Base-by-base conservation (phyloP, 2,329 filamentous ascomycete genomes). In the Capronia coronata region DNA sequence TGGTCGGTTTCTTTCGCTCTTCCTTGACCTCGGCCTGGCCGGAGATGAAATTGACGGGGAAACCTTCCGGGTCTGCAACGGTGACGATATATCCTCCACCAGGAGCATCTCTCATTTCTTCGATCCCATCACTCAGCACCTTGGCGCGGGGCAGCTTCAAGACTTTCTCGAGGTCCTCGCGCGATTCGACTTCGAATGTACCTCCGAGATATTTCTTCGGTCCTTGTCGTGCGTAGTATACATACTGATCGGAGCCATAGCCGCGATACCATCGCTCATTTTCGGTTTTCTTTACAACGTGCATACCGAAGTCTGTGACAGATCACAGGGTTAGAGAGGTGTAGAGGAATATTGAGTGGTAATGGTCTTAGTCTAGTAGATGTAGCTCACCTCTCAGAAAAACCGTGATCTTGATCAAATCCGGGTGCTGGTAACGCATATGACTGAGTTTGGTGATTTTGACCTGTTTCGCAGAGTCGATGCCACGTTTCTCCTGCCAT, bases 401-500 rank as follows among this genome's bases (percentile, higher is more conserved):
- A 2, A 62, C 68, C 3, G 71, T 75, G 38, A 76, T 75, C 48
- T 68, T 62, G 18, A 68, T 64, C 2, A 78, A 62, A 49, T 77
- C 69, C 0, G 73, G 71, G 54, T 77, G 75, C 51, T 76, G 74
- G 57, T 78, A 78, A 1, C 74, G 68, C 73, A 77, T 76, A 51
- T 78, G 75, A 1, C 68, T 67, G 3, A 77, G 52, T 49, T 72
- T 72, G 5, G 66, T 69, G 16, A 78, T 61, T 49, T 70, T 67
- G 55, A 77, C 68, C 52, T 76, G 74, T 23, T 67, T 63, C 40
- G 64, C 54, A 13, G 60, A 57, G 52, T 75, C 67, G 61, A 77
- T 75, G 18, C 57, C 56, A 10, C 48, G 49, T 18, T 54, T 43
- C 32, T 58, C 45, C 43, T 58, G 57, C 59, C 59, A 61, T 25